Evolutionary conservation across 805 yeast genomes (phyloP), one percentile per base, ranked within the genome.

Genomic region (Brettanomyces naardenensis): DNA sequence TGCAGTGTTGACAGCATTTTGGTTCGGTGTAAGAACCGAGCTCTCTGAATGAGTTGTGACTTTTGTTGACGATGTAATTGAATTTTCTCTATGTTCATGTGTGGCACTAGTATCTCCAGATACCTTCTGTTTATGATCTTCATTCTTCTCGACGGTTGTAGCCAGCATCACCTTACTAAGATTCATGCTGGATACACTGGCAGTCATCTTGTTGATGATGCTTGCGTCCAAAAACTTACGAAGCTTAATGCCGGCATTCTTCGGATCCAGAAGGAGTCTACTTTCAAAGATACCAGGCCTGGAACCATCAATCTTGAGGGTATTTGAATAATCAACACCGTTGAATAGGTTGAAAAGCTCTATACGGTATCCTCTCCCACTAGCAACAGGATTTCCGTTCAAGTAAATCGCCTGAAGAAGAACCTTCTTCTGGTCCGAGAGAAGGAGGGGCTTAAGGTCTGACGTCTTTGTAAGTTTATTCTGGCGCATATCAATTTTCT

Each of bases 271-370:
- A 21, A 75, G 54, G 47, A 75, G 51, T 23, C 80, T 69, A 17
- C 73, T 65, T 54, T 75, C 82, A 55, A 75, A 73, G 39, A 75
- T 72, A 1, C 81, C 80, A 1, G 82, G 81, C 37, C 70, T 54
- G 3, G 80, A 73, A 31, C 78, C 80, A 51, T 75, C 81, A 28
- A 75, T 69, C 45, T 70, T 71, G 41, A 75, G 49, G 6, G 50
- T 49, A 44, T 73, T 73, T 19, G 62, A 61, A 41, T 67, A 68
- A 40, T 62, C 66, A 28, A 71, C 68, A 6, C 79, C 80, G 48
- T 74, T 74, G 45, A 72, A 62, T 36, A 75, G 53, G 52, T 76
- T 75, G 56, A 75, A 75, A 11, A 75, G 50, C 32, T 76, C 80
- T 14, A 67, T 64, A 41, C 82, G 52, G 45, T 70, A 74, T 46